These are phyloP conservation scores for Eucalyptus coolabah DNA, from an alignment of 345 rosid species.

Conservation along the genomic window DNA sequence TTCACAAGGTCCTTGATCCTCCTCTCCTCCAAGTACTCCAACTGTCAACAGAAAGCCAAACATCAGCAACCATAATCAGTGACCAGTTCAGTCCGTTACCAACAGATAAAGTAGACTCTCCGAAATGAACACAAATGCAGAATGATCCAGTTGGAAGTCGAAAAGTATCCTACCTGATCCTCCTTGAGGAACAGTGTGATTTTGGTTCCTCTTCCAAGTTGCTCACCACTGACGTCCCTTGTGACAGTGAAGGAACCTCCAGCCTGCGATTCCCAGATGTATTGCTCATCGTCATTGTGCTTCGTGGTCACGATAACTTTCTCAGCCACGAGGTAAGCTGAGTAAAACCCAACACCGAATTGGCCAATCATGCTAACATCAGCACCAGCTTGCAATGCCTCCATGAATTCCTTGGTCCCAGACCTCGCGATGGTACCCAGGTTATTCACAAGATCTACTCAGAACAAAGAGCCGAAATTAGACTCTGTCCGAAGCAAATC, in stretches of 20 bases:
- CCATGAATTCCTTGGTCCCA: conserved; percentile 93
- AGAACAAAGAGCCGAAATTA: background rate
- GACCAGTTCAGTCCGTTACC: background rate
- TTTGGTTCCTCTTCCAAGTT: conserved; percentile 86
- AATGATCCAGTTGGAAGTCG: background rate
- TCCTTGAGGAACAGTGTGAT: conserved; percentile 73
- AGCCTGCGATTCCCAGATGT: conserved; percentile 91
- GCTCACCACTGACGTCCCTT: conserved; percentile 61
- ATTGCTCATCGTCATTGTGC: conserved; percentile 83
- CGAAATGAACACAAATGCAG: background rate
- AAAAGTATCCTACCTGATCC: conserved; percentile 40
- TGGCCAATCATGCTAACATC: conserved; percentile 96
- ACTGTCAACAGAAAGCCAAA: conserved; percentile 13
- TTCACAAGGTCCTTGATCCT: conserved; percentile 86
- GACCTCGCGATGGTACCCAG: conserved; percentile 92
- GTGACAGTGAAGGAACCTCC: conserved; percentile 91
- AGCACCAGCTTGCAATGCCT: conserved; percentile 88
- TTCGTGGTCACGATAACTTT: conserved; percentile 71
- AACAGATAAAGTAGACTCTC: background rate
- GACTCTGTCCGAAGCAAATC: background rate
- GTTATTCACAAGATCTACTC: conserved; percentile 63
- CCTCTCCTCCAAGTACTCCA: conserved; percentile 82
- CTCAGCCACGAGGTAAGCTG: conserved; percentile 87
- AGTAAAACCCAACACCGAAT: conserved; percentile 90
- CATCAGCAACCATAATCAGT: background rate